A percentile compares a stretch with the other conserved stretches of the same genome.
Evolutionary conservation across 164 flowering plant species (phyloP).

Genomic region (Houttuynia cordata): DNA sequence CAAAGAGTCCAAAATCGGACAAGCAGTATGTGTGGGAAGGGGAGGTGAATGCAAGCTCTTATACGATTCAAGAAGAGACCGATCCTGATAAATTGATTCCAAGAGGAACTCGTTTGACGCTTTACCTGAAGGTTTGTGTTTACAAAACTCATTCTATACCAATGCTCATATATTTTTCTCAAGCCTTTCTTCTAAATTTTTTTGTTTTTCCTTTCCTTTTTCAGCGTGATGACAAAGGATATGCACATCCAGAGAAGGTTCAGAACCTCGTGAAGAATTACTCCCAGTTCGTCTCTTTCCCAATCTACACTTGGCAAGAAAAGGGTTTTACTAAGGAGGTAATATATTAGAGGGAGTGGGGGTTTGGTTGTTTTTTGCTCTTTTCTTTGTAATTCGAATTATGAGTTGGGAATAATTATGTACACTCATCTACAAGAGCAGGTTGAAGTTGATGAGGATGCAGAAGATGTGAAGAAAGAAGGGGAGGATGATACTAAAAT

Average conservation of each 20-base stretch:
- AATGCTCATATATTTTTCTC: not conserved
- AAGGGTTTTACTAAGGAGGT: slow-evolving; percentile 95
- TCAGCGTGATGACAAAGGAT: slow-evolving; percentile 81
- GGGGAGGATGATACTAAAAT: slow-evolving; percentile 39
- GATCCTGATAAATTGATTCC: slow-evolving; percentile 77
- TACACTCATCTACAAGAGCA: slow-evolving; percentile 7
- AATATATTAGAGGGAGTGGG: not conserved
- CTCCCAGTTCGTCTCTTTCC: slow-evolving; percentile 95
- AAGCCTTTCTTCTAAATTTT: not conserved
- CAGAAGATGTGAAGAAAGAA: slow-evolving; percentile 63
- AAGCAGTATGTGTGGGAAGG: slow-evolving; percentile 98
- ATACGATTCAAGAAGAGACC: slow-evolving; percentile 78
- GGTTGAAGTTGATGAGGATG: slow-evolving; percentile 98
- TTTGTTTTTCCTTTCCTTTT: not conserved
- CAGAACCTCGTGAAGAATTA: slow-evolving; percentile 89
- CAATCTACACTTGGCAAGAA: slow-evolving; percentile 94
- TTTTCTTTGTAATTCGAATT: not conserved
- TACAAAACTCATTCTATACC: not conserved
- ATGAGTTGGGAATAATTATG: too few species aligned
- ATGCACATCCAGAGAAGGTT: slow-evolving; percentile 85
- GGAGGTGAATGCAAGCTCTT: slow-evolving; percentile 84
- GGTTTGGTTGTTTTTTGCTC: not conserved
- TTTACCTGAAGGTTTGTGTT: slow-evolving; percentile 66
- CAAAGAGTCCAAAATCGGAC: slow-evolving; percentile 92
- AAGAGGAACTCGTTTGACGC: slow-evolving; percentile 80